Base-by-base conservation (phyloP, 371 early-diverging fungal genomes). In the Coemansia sp. region DNA sequence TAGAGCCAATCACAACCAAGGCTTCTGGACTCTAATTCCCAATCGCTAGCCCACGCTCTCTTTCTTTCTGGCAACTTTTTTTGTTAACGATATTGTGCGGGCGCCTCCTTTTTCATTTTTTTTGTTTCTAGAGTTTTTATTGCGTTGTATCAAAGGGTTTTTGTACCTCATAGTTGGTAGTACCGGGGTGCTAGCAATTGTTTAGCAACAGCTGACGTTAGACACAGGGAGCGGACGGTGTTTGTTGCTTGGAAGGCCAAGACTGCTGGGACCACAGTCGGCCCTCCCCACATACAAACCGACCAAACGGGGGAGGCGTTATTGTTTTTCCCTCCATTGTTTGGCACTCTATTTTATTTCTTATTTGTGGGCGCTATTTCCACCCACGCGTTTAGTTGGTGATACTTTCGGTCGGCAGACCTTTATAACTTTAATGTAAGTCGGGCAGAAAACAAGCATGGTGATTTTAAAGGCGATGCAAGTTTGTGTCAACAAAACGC, bases 331-430 rank as follows among this genome's bases (percentile, higher is more conserved):
- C 18, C 18, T 59, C 23, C 57, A 26, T 25, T 25, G 30, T n/a
- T 28, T 37, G 37, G 37, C 55, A 11, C 25, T 56, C 20, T 56
- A 28, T 59, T 18, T 18, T 39, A n/a, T 64, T 58, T 64, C 14
- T 56, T 40, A 8, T 40, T 37, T 40, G 25, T 11, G 40, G 39
- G n/a, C 30, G 8, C 14, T 26, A 30, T 12, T 44, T 59, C n/a
- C 18, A 23, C 30, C 37, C n/a, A 37, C 37, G 37, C 37, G 37
- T 67, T 60, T 20, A 18, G 23, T 53, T 33, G 33, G 18, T 28
- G 57, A 57, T 20, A 33, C 33, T 25, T 33, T 44, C 3, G n/a
- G 44, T n/a, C n/a, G 44, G 44, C 44, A n/a, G 37, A 37, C 37
- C 37, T 37, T 37, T 37, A 37, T 37, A 37, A 37, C 37, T 37